phyloP scores from a whole-genome alignment of 352 stramenopile species.

The Phytophthora quininea region DNA sequence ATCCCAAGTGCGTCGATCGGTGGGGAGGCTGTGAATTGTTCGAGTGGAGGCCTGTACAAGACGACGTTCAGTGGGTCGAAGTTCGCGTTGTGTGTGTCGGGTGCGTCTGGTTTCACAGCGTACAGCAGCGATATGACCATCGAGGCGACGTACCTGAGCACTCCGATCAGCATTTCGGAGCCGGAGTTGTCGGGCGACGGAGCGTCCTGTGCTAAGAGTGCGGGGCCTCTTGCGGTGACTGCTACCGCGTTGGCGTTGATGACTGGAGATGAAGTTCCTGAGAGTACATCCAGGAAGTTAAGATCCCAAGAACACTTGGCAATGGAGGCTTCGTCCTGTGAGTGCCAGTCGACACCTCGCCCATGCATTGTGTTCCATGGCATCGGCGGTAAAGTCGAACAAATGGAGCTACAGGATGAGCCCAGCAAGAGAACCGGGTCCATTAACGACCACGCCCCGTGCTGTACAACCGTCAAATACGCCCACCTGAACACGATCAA shows the following conservation, averaged over 20 bases:
- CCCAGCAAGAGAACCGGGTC: conserved; percentile 23
- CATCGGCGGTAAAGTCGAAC: conserved; percentile 4
- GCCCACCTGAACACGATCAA: conserved; percentile 24
- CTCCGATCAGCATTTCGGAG: too few species aligned
- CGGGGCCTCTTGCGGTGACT: neutral
- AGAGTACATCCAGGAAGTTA: neutral
- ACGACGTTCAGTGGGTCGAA: too few species aligned
- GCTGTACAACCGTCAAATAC: conserved; percentile 26
- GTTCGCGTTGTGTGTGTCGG: too few species aligned
- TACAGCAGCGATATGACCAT: too few species aligned
- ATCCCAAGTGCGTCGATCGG: too few species aligned
- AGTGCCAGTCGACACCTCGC: neutral
- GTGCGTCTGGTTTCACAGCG: too few species aligned
- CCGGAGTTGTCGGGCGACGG: too few species aligned
- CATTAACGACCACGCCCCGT: conserved; percentile 23
- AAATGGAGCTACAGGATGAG: conserved; percentile 7
- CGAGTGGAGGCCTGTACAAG: too few species aligned
- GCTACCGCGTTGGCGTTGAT: neutral
- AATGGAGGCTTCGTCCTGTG: neutral
- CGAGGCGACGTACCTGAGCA: too few species aligned
- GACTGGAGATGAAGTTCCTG: neutral
- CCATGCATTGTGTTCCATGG: conserved; percentile 31
- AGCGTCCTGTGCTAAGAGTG: too few species aligned
- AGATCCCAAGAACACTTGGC: neutral
- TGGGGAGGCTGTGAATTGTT: too few species aligned